Evolutionary conservation across 2,329 filamentous ascomycete genomes (phyloP).

Genomic region (Venturia pyrina): DNA sequence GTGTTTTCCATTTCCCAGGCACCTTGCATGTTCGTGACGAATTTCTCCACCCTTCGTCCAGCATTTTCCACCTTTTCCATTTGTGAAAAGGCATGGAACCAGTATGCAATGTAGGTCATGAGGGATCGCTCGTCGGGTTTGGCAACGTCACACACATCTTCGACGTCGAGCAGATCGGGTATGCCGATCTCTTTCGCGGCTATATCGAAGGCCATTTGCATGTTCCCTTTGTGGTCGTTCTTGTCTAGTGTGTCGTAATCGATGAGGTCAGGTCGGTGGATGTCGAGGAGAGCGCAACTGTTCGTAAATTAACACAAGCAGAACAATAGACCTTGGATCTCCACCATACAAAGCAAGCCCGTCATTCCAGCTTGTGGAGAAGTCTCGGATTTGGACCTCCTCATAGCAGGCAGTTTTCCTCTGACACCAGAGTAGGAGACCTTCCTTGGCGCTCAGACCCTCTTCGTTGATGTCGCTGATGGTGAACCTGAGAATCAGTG

Average conservation of each 20-base stretch:
- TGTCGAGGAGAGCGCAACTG: constrained; percentile 82
- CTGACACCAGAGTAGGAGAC: constrained; percentile 92
- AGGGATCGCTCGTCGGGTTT: constrained; percentile 93
- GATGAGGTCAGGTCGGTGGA: constrained; percentile 92
- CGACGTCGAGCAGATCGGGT: constrained; percentile 87
- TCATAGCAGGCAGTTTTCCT: constrained; percentile 98
- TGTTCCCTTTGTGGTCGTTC: constrained; percentile 87
- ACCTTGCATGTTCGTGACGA: constrained; percentile 96
- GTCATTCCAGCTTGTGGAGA: constrained; percentile 94
- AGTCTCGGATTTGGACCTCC: constrained; percentile 90
- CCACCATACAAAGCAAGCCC: constrained; percentile 67
- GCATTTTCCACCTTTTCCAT: constrained; percentile 99
- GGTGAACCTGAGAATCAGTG: constrained; percentile 91
- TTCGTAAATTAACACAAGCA: background rate
- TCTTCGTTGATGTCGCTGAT: constrained; percentile 98
- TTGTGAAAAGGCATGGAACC: constrained; percentile 99
- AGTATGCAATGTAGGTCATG: constrained; percentile 99
- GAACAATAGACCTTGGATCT: background rate
- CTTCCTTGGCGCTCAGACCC: constrained; percentile 95
- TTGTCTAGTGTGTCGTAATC: constrained; percentile 95
- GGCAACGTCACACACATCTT: constrained; percentile 93
- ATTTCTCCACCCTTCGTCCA: constrained; percentile 91
- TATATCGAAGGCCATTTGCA: constrained; percentile 96
- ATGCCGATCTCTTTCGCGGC: constrained; percentile 95
- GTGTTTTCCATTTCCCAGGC: constrained; percentile 99